These are phyloP conservation scores for Arachnopeziza araneosa DNA, from an alignment of 2,329 filamentous ascomycete species.

Conservation along the genomic window DNA sequence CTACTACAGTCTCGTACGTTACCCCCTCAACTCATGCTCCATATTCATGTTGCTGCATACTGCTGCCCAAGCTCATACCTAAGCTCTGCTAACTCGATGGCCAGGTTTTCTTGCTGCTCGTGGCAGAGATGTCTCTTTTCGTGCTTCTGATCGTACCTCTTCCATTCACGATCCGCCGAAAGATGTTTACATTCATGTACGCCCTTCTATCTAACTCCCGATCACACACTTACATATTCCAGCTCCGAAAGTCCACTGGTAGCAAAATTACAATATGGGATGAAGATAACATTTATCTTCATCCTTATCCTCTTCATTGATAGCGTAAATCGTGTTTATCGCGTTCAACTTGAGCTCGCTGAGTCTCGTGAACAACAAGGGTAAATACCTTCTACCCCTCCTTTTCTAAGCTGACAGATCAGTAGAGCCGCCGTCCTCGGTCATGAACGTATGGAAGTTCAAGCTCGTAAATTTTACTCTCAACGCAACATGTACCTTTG, in stretches of 20 bases:
- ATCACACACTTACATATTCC: slow-evolving; percentile 14
- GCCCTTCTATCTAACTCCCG: slow-evolving; percentile 46
- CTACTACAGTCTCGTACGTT: slow-evolving; percentile 45
- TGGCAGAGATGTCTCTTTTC: slow-evolving; percentile 79
- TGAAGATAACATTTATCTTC: slow-evolving; percentile 93
- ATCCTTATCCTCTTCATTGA: slow-evolving; percentile 40
- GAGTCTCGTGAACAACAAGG: slow-evolving; percentile 58
- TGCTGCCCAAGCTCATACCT: background rate
- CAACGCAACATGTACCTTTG: slow-evolving; percentile 99
- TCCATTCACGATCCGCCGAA: slow-evolving; percentile 59
- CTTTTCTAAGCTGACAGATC: slow-evolving; percentile 18
- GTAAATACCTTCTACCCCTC: slow-evolving; percentile 14
- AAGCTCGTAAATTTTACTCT: slow-evolving; percentile 99
- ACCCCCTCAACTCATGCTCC: background rate
- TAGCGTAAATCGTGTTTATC: slow-evolving; percentile 92
- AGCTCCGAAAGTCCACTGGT: slow-evolving; percentile 45
- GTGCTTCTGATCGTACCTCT: slow-evolving; percentile 78
- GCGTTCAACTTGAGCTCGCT: slow-evolving; percentile 84
- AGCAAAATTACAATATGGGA: slow-evolving; percentile 91
- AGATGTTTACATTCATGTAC: slow-evolving; percentile 67
- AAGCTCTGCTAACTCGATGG: background rate
- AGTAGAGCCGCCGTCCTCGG: slow-evolving; percentile 67
- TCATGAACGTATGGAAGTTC: slow-evolving; percentile 93
- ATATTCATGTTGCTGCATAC: background rate
- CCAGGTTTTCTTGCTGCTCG: slow-evolving; percentile 76